A percentile compares a stretch with the other conserved stretches of the same genome.
phyloP scores from a whole-genome alignment of 768 basidiomycete genomes.

The Cystofilobasidium capitatum region DNA sequence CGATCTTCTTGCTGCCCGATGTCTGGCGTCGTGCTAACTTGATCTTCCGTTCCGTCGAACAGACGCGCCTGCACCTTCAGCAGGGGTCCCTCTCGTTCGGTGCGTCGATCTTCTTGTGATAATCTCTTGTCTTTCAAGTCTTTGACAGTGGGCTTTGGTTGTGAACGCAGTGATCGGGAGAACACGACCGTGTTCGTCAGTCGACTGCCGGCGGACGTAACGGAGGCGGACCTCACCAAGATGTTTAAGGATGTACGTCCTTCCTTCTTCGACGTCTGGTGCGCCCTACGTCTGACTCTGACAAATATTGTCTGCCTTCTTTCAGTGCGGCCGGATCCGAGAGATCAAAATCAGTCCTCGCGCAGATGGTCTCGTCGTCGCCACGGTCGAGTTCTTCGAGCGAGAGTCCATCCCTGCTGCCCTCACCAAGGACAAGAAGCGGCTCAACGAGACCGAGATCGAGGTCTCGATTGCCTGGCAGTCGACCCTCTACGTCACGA shows the following conservation, averaged over 20 bases:
- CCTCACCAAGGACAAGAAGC: slow-evolving; percentile 89
- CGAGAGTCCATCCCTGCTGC: slow-evolving; percentile 76
- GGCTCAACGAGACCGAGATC: slow-evolving; percentile 62
- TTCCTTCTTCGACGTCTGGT: background rate
- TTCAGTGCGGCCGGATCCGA: slow-evolving; percentile 77
- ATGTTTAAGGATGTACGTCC: slow-evolving; percentile 79
- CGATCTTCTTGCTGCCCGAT: background rate
- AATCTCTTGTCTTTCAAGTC: background rate
- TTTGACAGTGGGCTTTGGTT: background rate
- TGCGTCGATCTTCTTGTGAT: background rate
- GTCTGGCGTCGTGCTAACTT: background rate
- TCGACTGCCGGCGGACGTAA: slow-evolving; percentile 51
- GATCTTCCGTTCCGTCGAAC: background rate
- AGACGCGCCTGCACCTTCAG: background rate
- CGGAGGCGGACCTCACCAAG: slow-evolving; percentile 56
- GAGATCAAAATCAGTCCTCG: slow-evolving; percentile 61
- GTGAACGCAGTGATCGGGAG: slow-evolving; percentile 86
- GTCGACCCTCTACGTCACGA: slow-evolving; percentile 89
- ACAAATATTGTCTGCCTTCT: background rate
- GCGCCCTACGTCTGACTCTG: background rate
- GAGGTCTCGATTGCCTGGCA: slow-evolving; percentile 84
- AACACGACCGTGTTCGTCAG: slow-evolving; percentile 83
- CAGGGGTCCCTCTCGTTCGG: slow-evolving; percentile 15
- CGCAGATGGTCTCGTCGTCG: slow-evolving; percentile 46
- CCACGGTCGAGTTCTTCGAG: slow-evolving; percentile 70